phyloP scores from a whole-genome alignment of 202 grass and related monocot species.

The Musa balbisiana region DNA sequence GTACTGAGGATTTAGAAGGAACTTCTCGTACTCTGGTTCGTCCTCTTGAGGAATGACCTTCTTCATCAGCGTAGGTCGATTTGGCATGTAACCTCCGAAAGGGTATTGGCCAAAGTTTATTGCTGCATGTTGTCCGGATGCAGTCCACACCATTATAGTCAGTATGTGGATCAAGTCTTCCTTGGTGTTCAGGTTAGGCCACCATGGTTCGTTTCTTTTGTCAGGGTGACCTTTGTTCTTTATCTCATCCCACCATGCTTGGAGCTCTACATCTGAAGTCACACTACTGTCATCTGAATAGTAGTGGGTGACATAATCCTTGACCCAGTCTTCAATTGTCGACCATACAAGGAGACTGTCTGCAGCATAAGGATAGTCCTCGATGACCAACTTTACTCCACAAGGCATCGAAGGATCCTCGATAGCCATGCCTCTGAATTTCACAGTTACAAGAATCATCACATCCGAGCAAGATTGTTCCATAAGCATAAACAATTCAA shows the following conservation, averaged over 20 bases:
- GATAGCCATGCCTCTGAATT: conserved; percentile 37
- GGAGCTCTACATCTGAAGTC: conserved; percentile 34
- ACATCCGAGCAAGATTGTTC: neutral
- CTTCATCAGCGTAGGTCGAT: conserved; percentile 39
- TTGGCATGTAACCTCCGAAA: conserved; percentile 41
- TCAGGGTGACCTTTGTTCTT: conserved; percentile 32
- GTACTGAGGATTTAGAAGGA: conserved; percentile 30
- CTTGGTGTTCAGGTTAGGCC: conserved; percentile 29
- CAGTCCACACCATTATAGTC: conserved; percentile 38
- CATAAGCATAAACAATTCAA: too few species aligned
- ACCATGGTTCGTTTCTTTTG: conserved; percentile 34
- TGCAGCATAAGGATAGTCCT: conserved; percentile 51
- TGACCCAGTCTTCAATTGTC: conserved; percentile 37
- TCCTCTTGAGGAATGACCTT: conserved; percentile 31
- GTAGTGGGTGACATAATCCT: conserved; percentile 29
- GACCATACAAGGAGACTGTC: conserved; percentile 40
- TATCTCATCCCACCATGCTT: conserved; percentile 44
- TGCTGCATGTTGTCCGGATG: conserved; percentile 39
- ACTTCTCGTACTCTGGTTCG: conserved; percentile 23
- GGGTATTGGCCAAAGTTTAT: conserved; percentile 64
- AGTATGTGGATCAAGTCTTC: conserved; percentile 24
- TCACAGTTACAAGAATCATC: neutral
- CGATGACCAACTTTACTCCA: conserved; percentile 32
- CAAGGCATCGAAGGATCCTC: conserved; percentile 33
- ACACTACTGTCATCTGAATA: conserved; percentile 21